Conservation (phyloP, 1,284 basidiomycete genomes). For the Clitocybe nebularis region DNA sequence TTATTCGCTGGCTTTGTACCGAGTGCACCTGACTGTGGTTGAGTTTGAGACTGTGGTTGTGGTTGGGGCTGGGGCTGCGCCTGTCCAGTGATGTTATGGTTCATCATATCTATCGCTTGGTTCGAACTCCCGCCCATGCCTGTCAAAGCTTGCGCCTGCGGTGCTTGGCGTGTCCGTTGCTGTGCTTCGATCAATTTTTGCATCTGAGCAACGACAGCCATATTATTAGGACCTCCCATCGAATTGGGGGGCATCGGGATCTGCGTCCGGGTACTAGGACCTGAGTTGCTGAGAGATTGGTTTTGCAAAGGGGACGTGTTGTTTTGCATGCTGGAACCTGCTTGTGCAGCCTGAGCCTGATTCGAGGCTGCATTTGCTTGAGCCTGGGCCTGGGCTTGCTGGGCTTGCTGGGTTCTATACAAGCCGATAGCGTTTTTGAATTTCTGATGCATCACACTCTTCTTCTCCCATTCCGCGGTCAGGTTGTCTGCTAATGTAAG, state of each 20-base stretch:
- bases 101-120: not conserved
- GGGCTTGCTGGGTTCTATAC: conserved; percentile 15
- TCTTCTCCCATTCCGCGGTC: conserved; percentile 44
- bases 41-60: not conserved
- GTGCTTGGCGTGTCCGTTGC: not conserved
- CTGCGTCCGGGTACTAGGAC: conserved; percentile 2
- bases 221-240: conserved; percentile 1
- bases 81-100: not conserved
- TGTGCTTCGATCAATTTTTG: conserved; percentile 36
- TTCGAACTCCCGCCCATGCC: too few relatives aligned
- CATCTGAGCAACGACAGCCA: conserved; percentile 39
- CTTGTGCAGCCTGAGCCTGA: conserved; percentile 5
- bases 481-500: conserved; percentile 57
- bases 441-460: conserved; percentile 18
- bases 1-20: conserved; percentile 1
- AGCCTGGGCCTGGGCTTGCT: conserved; percentile 12
- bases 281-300: conserved; percentile 8
- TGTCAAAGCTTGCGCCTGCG: too few relatives aligned
- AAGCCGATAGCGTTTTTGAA: conserved; percentile 16
- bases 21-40: not conserved
- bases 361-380: conserved; percentile 12
- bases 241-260: conserved; percentile 4
- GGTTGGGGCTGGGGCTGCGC: not conserved
- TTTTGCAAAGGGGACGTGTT: not conserved
- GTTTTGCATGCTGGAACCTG: not conserved